phyloP scores from a whole-genome alignment of 2,329 filamentous ascomycete species.

The Claviceps fusiformis region DNA sequence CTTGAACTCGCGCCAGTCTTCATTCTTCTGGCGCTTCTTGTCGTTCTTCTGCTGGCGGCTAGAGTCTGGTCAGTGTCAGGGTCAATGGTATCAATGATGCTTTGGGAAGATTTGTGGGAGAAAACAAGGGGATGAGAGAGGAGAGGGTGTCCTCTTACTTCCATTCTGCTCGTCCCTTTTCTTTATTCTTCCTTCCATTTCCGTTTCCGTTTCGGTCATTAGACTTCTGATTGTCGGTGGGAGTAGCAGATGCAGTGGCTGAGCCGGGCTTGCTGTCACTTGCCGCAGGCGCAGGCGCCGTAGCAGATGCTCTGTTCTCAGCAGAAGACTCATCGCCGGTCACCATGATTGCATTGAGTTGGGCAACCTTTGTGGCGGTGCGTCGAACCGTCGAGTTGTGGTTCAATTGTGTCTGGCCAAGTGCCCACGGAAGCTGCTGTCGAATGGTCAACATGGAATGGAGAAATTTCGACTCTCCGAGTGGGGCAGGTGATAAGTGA shows the following conservation, averaged over 20 bases:
- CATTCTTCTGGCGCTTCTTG: conserved; percentile 26
- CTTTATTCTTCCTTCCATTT: conserved; percentile 10
- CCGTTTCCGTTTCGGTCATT: conserved; percentile 2
- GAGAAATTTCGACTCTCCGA: conserved; percentile 1
- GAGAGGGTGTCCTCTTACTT: conserved; percentile 5
- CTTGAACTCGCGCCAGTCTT: conserved; percentile 28
- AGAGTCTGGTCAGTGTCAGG: conserved; percentile 19
- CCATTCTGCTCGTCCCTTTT: conserved; percentile 15
- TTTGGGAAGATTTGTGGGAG: neutral
- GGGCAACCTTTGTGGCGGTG: conserved; percentile 1
- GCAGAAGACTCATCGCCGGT: conserved; percentile 17
- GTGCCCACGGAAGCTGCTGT: neutral
- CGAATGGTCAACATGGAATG: neutral
- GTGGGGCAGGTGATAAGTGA: conserved; percentile 2
- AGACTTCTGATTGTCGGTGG: conserved; percentile 2
- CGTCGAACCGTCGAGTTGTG: neutral
- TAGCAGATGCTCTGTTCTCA: conserved; percentile 11
- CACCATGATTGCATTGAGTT: conserved; percentile 20
- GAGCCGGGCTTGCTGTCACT: neutral
- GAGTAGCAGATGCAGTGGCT: neutral
- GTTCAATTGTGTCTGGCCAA: neutral
- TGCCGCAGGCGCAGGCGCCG: conserved; percentile 7
- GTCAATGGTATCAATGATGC: neutral
- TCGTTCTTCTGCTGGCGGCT: conserved; percentile 19
- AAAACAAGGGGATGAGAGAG: too few species aligned